These are phyloP conservation scores for Leptodermis oblonga DNA, from an alignment of 257 asterid species.

Conservation along the genomic window DNA sequence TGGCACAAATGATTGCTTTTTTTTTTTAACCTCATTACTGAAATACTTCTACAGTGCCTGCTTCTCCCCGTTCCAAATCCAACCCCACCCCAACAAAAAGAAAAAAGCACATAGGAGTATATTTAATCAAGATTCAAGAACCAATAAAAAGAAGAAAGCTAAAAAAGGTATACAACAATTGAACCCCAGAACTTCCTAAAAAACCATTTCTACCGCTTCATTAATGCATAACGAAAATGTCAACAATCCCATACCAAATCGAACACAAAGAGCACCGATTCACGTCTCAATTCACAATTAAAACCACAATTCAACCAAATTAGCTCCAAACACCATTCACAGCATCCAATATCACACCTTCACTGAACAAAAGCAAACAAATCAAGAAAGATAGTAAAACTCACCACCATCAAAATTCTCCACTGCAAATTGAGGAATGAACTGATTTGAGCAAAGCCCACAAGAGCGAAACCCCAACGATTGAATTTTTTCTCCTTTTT, in stretches of 20 bases:
- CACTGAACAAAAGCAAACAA: background rate
- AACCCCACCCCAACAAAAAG: too few relatives aligned
- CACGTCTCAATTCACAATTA: slow-evolving; percentile 5
- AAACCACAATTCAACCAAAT: background rate
- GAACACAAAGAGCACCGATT: slow-evolving; percentile 9
- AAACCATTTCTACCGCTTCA: background rate
- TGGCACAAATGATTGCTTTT: too few relatives aligned
- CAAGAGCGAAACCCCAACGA: slow-evolving; percentile 8
- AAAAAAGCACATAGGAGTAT: too few relatives aligned
- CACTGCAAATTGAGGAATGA: background rate
- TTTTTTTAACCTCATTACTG: too few relatives aligned
- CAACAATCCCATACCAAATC: slow-evolving; percentile 1
- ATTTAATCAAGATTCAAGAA: too few relatives aligned
- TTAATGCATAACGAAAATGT: background rate
- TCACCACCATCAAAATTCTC: slow-evolving; percentile 13
- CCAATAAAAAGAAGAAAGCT: background rate
- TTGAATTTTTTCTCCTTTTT: too few relatives aligned
- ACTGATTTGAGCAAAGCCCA: slow-evolving; percentile 9
- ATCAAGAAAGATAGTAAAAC: slow-evolving; percentile 13
- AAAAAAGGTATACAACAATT: background rate
- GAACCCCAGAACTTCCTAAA: slow-evolving; percentile 4
- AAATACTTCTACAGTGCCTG: too few relatives aligned
- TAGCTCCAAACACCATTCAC: background rate
- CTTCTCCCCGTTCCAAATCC: background rate
- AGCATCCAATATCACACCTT: background rate